Percentiles rank a stretch among this genome's conserved stretches.
phyloP scores from a whole-genome alignment of 2,329 filamentous ascomycete genomes.

The Pezicula radicicola region DNA sequence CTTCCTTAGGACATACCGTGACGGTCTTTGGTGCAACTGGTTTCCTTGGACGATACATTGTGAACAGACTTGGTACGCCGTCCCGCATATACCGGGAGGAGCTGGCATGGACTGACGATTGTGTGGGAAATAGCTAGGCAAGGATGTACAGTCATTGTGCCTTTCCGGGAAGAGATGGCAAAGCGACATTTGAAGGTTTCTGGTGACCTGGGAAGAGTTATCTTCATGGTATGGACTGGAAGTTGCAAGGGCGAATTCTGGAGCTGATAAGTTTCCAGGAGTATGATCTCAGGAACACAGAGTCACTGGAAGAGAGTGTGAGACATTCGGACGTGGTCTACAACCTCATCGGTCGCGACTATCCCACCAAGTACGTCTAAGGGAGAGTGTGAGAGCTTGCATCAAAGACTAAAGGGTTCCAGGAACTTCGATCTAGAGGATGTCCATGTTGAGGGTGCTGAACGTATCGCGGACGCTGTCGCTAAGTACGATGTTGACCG shows the following conservation, averaged over 20 bases:
- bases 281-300: constrained; percentile 90
- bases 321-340: constrained; percentile 97
- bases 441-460: constrained; percentile 87
- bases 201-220: constrained; percentile 87
- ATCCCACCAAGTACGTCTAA: constrained; percentile 80
- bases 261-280: constrained; percentile 52
- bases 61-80: constrained; percentile 78
- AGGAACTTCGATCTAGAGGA: constrained; percentile 93
- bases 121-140: constrained; percentile 64
- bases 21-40: constrained; percentile 98
- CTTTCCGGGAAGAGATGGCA: constrained; percentile 94
- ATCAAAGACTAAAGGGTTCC: constrained; percentile 27
- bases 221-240: constrained; percentile 64
- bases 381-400: background rate
- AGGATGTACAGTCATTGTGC: constrained; percentile 91
- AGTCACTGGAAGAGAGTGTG: constrained; percentile 94
- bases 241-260: background rate
- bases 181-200: constrained; percentile 95
- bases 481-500: constrained; percentile 98
- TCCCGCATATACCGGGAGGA: constrained; percentile 1
- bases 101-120: constrained; percentile 15
- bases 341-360: constrained; percentile 91
- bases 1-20: constrained; percentile 75
- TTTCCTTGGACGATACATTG: constrained; percentile 93
- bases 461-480: constrained; percentile 88